These are phyloP conservation scores for Colletotrichum salicis DNA, from an alignment of 2,329 filamentous ascomycete genomes.

Conservation along the genomic window DNA sequence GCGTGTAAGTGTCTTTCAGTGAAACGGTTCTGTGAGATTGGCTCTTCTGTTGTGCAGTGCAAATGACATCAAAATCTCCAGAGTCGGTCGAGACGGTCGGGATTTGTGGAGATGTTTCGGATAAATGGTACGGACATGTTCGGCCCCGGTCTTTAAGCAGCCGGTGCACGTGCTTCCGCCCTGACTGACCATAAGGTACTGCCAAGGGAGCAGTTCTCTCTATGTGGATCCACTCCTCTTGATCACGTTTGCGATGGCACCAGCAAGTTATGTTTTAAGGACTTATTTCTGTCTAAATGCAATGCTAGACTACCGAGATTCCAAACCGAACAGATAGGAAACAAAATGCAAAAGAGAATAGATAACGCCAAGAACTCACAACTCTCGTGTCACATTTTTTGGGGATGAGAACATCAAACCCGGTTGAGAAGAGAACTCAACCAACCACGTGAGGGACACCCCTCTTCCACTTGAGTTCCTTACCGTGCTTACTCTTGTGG, in stretches of 20 bases:
- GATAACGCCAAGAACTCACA: constrained; percentile 26
- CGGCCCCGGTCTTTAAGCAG: neutral
- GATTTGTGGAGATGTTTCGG: neutral
- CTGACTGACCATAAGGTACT: no score
- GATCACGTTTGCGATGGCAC: neutral
- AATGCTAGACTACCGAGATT: constrained; percentile 21
- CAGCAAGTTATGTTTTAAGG: constrained; percentile 2
- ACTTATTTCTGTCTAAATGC: constrained; percentile 22
- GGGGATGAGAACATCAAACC: neutral
- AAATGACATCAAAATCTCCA: no score
- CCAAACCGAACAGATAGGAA: constrained; percentile 21
- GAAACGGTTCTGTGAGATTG: no score
- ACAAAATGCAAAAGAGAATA: constrained; percentile 5
- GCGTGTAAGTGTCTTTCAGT: no score
- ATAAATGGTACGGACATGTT: neutral
- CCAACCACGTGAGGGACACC: constrained; percentile 32
- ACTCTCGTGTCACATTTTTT: constrained; percentile 15
- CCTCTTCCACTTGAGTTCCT: constrained; percentile 37
- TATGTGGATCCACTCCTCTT: no score
- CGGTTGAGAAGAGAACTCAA: neutral
- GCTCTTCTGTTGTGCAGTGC: no score
- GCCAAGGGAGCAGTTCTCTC: neutral
- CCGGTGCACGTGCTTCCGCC: neutral
- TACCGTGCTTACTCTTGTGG: constrained; percentile 36
- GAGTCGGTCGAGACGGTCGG: neutral